phyloP scores from a whole-genome alignment of 208 protist species.

The Crithidia fasciculata region DNA sequence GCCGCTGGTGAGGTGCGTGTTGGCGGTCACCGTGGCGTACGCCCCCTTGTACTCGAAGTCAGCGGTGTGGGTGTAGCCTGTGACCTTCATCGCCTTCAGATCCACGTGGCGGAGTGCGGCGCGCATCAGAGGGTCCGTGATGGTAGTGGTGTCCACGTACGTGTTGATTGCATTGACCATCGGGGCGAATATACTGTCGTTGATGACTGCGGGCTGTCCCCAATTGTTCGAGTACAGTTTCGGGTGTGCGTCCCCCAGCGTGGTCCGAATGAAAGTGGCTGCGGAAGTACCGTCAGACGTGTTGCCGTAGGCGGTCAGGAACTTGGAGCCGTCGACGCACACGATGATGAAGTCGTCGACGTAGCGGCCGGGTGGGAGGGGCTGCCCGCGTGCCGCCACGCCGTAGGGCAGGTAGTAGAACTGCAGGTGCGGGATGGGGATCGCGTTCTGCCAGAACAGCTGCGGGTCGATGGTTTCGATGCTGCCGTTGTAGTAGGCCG shows the following conservation, averaged over 20 bases:
- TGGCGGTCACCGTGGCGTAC: not conserved
- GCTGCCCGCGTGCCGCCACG: not conserved
- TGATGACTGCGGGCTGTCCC: conserved; percentile 11
- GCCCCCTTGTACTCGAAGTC: conserved; percentile 6
- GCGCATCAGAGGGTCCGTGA: conserved; percentile 44
- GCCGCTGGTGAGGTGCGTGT: not conserved
- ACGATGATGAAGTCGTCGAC: conserved; percentile 5
- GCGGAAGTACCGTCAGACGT: not conserved
- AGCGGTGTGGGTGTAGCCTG: not conserved
- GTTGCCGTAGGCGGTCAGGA: not conserved
- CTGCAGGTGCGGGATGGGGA: conserved; percentile 5
- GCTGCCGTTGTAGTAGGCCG: not conserved
- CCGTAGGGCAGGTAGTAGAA: not conserved
- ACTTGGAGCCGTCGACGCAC: conserved; percentile 5
- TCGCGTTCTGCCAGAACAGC: not conserved
- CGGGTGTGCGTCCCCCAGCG: conserved; percentile 10
- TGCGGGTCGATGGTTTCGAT: not conserved
- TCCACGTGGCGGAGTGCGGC: conserved; percentile 36
- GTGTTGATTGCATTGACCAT: not conserved
- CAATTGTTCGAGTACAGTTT: conserved; percentile 31
- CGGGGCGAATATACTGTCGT: not conserved
- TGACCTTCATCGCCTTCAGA: conserved; percentile 9
- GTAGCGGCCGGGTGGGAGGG: no score
- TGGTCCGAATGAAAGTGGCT: conserved; percentile 1
- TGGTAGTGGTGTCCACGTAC: conserved; percentile 24